Base-by-base conservation (phyloP, 2,329 filamentous ascomycete species). In the Biscogniauxia marginata region DNA sequence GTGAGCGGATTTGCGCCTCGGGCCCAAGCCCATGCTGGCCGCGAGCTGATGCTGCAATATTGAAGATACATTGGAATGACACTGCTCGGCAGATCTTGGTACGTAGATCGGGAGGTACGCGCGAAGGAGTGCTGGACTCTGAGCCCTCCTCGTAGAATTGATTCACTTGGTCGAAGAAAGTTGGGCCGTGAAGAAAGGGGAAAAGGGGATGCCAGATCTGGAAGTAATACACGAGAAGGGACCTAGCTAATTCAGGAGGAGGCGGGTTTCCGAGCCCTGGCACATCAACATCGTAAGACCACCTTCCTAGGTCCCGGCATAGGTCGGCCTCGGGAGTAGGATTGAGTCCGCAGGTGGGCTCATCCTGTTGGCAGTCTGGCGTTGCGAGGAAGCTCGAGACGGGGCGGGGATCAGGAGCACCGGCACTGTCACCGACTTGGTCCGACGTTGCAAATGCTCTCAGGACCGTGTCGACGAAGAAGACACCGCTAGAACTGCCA, bases 391-490 rank as follows among this genome's bases (percentile, higher is more conserved):
- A 63, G 22, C 48, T 57, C n/a, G 61, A 61, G 4, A 61, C 52
- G 2, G 64, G 62, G 13, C 49, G 59, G n/a, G 61, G 56, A 13
- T 63, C 59, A 18, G 57, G 49, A 16, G 51, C 19, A 25, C 45
- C 63, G 46, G 67, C 66, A 23, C 73, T 11, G 7, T 39, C 30
- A 16, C 30, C 30, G 9, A 39, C 30, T 39, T 39, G 30, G 30
- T 39, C 62, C 6, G 71, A 68, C 19, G 68, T 65, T 5, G 75
- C 74, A 63, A 82, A 82, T n/a, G 79, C 78, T 25, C 75, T 74
- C 45, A 77, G 77, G 54, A 82, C 80, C 1, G 79, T 82, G 56
- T 82, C 80, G 62, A 79, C 74, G 65, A 82, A 82, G 66, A 77
- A 82, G 46, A 82, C 77, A 3, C 80, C 79, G 44, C 75, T 79